A percentile compares a stretch with the other conserved stretches of the same genome.
Evolutionary conservation across 306 rosid genomes (phyloP).

Genomic region (Corylus avellana): DNA sequence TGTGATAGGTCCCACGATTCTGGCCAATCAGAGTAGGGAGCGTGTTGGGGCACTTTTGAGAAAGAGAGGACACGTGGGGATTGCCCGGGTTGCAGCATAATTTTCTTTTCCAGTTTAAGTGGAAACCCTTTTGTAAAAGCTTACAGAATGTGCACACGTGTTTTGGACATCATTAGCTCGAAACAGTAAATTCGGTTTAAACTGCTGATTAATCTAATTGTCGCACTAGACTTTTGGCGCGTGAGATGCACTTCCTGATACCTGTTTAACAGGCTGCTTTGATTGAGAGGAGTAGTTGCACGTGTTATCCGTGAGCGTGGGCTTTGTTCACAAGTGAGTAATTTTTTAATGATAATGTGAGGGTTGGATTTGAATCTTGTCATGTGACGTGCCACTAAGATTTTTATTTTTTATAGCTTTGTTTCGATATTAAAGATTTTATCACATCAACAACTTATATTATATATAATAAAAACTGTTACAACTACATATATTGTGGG

Average conservation of each 20-base stretch:
- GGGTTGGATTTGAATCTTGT: background rate
- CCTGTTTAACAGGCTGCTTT: background rate
- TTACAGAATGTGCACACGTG: constrained; percentile 55
- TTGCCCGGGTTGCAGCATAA: constrained; percentile 41
- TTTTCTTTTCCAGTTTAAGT: constrained; percentile 48
- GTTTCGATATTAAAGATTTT: too few species aligned
- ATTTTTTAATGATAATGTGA: background rate
- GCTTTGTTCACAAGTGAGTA: background rate
- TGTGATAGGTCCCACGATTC: constrained; percentile 40
- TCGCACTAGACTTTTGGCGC: background rate
- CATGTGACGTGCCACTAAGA: background rate
- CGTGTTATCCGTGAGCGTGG: background rate
- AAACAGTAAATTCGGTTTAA: constrained; percentile 16
- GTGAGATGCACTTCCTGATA: background rate
- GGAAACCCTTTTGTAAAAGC: constrained; percentile 29
- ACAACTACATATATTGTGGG: too few species aligned
- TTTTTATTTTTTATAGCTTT: too few species aligned
- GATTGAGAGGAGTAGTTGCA: background rate
- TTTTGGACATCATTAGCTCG: constrained; percentile 9
- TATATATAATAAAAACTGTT: too few species aligned
- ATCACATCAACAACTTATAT: too few species aligned
- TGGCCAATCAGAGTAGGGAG: constrained; percentile 30
- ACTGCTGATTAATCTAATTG: background rate
- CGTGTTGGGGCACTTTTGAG: constrained; percentile 33
- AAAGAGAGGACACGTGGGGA: constrained; percentile 58